Evolutionary conservation across 768 basidiomycete genomes (phyloP), one percentile per base, ranked within the genome.

Genomic region (Neoboletus subvelutipes): DNA sequence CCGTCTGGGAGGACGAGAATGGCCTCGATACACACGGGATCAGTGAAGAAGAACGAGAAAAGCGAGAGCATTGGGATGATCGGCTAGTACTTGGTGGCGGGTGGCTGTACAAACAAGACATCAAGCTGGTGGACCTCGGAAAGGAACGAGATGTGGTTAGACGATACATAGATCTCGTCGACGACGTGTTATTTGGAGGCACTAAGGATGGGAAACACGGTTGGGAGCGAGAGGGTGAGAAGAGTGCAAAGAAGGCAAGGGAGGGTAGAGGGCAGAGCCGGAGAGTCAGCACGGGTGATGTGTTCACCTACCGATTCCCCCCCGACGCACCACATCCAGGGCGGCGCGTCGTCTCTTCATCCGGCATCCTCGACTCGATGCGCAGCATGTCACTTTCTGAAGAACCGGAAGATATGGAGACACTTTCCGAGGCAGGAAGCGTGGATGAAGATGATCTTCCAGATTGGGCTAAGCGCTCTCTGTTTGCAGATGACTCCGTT

Each of bases 1-100:
- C 88, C 0, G 89, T 94, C 1, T 93, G 92, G 92, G 88, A 90
- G 59, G 87, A 90, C 58, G 86, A 87, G 50, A 78, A 83, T 15
- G 81, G 72, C 34, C 63, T 69, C 39, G 66, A 73, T 13, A 69
- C 76, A 5, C 77, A 76, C 20, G 77, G 76, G 33, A 72, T 79
- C 43, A 78, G 77, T 58, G 80, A 81, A 58, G 76, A 77, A 50
- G 77, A 78, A 47, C 68, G 66, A 48, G 81, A 84, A 64, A 86
- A 85, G 69, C 78, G 80, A 40, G 87, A 90, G 59, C 75, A 78
- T 18, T 94, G 92, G 92, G 92, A 93, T 64, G 88, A 92, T 66
- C 77, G 84, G 36, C 79, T 94, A 12, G 85, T 92, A 0, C 76
- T 93, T 13, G 88, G 88, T 26, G 86, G 86, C 29, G 92, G 92